Percentiles rank a stretch among this genome's conserved stretches.
These are phyloP conservation scores for Bipolaris sorokiniana DNA, from an alignment of 2,329 filamentous ascomycete species.

Conservation along the genomic window DNA sequence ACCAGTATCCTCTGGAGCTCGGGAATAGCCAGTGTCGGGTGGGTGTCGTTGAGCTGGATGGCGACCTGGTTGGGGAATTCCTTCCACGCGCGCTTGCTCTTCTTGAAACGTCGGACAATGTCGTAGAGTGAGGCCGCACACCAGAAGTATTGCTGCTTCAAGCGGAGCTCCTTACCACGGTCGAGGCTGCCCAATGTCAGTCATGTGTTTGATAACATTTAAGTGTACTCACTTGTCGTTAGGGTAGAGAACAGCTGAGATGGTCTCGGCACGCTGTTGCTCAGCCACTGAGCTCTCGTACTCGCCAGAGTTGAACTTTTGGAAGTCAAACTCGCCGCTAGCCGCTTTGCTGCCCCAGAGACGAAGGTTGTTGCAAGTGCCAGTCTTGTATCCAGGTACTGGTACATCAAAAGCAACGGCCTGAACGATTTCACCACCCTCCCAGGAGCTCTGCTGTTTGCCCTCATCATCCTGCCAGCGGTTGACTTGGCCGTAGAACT, in stretches of 20 bases:
- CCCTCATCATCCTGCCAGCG: slow-evolving; percentile 76
- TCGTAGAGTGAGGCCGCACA: slow-evolving; percentile 95
- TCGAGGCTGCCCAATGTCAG: slow-evolving; percentile 64
- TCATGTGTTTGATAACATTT: not conserved
- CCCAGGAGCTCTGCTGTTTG: slow-evolving; percentile 78
- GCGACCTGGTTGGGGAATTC: slow-evolving; percentile 95
- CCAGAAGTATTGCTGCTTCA: slow-evolving; percentile 99
- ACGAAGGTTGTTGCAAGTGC: slow-evolving; percentile 93
- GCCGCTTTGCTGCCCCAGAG: slow-evolving; percentile 98
- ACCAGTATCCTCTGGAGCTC: slow-evolving; percentile 92
- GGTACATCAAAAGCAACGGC: slow-evolving; percentile 91
- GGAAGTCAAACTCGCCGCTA: slow-evolving; percentile 97
- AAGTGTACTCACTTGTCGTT: slow-evolving; percentile 73
- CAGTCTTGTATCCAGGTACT: slow-evolving; percentile 87
- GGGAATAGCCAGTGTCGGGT: slow-evolving; percentile 94
- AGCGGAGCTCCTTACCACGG: slow-evolving; percentile 90
- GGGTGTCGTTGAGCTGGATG: slow-evolving; percentile 97
- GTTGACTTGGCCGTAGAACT: slow-evolving; percentile 88
- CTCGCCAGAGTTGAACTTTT: slow-evolving; percentile 98
- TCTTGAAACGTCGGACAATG: slow-evolving; percentile 98
- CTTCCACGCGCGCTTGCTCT: slow-evolving; percentile 86
- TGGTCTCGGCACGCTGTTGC: slow-evolving; percentile 97
- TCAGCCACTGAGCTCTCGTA: slow-evolving; percentile 99
- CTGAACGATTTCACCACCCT: slow-evolving; percentile 89
- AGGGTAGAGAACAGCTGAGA: slow-evolving; percentile 95